Conservation (phyloP, 2,329 filamentous ascomycete genomes). For the Clonostachys rhizophaga region DNA sequence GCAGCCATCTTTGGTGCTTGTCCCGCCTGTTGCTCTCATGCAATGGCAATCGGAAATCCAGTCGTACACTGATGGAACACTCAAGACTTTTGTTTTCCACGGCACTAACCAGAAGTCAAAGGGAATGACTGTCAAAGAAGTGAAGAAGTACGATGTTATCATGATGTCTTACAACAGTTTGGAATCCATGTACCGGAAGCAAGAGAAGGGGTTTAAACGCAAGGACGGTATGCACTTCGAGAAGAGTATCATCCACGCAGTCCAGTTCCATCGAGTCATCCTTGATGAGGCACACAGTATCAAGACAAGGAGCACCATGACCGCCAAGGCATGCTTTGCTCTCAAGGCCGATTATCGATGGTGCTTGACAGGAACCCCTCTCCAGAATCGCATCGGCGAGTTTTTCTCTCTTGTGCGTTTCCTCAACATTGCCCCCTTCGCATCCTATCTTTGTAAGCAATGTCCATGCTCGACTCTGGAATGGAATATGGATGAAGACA, state of each 20-base stretch:
- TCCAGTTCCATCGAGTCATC: slow-evolving; percentile 85
- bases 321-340: slow-evolving; percentile 92
- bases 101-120: slow-evolving; percentile 83
- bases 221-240: slow-evolving; percentile 79
- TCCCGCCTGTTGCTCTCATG: slow-evolving; percentile 91
- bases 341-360: slow-evolving; percentile 85
- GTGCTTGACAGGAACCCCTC: slow-evolving; percentile 91
- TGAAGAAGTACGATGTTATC: slow-evolving; percentile 85
- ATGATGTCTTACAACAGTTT: slow-evolving; percentile 95
- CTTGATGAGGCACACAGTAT: slow-evolving; percentile 96
- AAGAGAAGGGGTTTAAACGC: slow-evolving; percentile 84
- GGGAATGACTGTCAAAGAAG: slow-evolving; percentile 65
- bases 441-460: slow-evolving; percentile 88
- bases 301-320: slow-evolving; percentile 83
- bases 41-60: slow-evolving; percentile 86
- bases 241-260: slow-evolving; percentile 73
- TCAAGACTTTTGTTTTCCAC: slow-evolving; percentile 90
- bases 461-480: slow-evolving; percentile 79
- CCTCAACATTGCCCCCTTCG: slow-evolving; percentile 81
- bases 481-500: slow-evolving; percentile 72
- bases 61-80: slow-evolving; percentile 76
- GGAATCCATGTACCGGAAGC: slow-evolving; percentile 88
- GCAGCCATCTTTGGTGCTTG: slow-evolving; percentile 78
- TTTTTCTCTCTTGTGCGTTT: slow-evolving; percentile 95
- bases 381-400: slow-evolving; percentile 96